Percentiles rank a stretch among this genome's conserved stretches.
Evolutionary conservation across 1,284 basidiomycete genomes (phyloP).

Genomic region (Sporisorium scitamineum): DNA sequence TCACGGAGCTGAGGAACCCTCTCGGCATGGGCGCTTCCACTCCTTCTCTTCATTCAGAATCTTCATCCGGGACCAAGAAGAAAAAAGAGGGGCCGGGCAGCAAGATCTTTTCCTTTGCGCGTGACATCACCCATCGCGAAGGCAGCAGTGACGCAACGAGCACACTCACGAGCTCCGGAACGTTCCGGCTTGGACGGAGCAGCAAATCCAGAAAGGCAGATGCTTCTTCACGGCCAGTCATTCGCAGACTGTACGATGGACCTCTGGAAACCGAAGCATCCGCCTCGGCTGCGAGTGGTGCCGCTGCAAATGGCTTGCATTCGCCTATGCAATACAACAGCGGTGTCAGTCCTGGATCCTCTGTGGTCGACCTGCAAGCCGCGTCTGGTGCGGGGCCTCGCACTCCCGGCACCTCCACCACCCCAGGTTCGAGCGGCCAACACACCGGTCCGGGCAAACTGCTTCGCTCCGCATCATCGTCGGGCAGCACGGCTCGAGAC

Average conservation of each 20-base stretch:
- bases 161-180: constrained; percentile 21
- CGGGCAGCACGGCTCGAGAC: constrained; percentile 32
- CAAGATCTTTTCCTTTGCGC: constrained; percentile 45
- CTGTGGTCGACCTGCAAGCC: constrained; percentile 19
- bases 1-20: constrained; percentile 14
- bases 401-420: constrained; percentile 9
- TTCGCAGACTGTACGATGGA: constrained; percentile 43
- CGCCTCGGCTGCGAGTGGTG: constrained; percentile 7
- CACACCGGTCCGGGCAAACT: constrained; percentile 14
- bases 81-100: constrained; percentile 36
- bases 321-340: constrained; percentile 18
- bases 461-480: constrained; percentile 26
- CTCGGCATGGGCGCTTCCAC: constrained; percentile 21
- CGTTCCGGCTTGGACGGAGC: constrained; percentile 27
- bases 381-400: neutral
- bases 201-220: constrained; percentile 37
- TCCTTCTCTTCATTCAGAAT: constrained; percentile 35
- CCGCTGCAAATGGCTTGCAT: neutral
- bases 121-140: constrained; percentile 30
- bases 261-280: constrained; percentile 30
- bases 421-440: constrained; percentile 2
- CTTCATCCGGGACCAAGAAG: constrained; percentile 27
- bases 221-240: constrained; percentile 20
- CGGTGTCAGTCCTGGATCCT: constrained; percentile 32
- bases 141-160: constrained; percentile 13